Percentiles rank a stretch among this genome's conserved stretches.
These are phyloP conservation scores for Acanthamoeba sp. DNA, from an alignment of 208 protist species.

Conservation along the genomic window DNA sequence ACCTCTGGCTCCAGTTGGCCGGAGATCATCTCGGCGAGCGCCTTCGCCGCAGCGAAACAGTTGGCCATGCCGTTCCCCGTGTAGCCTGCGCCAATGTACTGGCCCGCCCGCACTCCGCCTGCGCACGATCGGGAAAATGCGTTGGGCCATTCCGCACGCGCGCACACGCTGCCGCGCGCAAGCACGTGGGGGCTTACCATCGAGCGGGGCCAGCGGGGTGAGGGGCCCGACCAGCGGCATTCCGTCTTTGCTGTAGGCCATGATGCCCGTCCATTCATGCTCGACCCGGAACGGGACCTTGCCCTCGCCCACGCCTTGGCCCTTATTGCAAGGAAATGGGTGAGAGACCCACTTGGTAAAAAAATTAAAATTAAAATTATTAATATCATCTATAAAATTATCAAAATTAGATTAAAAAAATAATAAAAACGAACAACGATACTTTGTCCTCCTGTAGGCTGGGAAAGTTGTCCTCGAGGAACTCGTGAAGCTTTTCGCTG, in stretches of 20 bases:
- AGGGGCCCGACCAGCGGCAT: slow-evolving; percentile 30
- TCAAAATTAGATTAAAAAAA: not conserved
- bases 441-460: slow-evolving; percentile 41
- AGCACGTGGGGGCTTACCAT: not conserved
- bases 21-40: not conserved
- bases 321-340: not conserved
- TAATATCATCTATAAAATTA: no score
- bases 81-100: slow-evolving; percentile 52
- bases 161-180: not conserved
- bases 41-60: not conserved
- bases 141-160: no score
- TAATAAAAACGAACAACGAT: not conserved
- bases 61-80: slow-evolving; percentile 40
- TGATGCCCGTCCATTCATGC: slow-evolving; percentile 61
- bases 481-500: slow-evolving; percentile 39
- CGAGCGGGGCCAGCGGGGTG: not conserved
- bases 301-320: not conserved
- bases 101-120: slow-evolving; percentile 2
- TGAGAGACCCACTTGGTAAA: no score
- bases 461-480: slow-evolving; percentile 41
- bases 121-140: no score
- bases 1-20: slow-evolving; percentile 4
- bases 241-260: slow-evolving; percentile 27
- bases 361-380: no score
- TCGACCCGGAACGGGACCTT: slow-evolving; percentile 31